Conservation (phyloP, 352 stramenopile species). For the Nothophytophthora sp. region DNA sequence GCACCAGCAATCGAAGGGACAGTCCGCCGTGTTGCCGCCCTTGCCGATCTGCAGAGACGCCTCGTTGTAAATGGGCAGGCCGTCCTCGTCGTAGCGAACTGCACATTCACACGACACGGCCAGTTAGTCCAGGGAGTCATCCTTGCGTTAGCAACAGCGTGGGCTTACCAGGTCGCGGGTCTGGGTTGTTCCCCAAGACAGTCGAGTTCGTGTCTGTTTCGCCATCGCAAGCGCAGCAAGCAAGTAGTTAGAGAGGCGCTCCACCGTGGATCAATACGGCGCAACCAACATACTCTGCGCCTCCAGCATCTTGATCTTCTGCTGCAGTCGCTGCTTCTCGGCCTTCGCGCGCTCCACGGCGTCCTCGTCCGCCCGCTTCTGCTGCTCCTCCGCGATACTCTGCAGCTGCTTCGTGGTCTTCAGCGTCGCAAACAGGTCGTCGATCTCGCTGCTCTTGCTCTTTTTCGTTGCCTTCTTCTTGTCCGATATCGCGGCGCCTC, state of each 20-base stretch:
- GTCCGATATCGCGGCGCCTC: not conserved
- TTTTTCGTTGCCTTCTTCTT: constrained; percentile 35
- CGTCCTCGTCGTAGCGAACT: constrained; percentile 88
- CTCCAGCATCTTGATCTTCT: constrained; percentile 85
- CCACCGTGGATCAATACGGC: not conserved
- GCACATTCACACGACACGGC: not conserved
- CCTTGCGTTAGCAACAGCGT: too few species aligned
- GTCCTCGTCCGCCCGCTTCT: constrained; percentile 51
- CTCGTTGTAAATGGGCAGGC: constrained; percentile 87
- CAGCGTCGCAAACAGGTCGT: constrained; percentile 76
- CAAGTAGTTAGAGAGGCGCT: not conserved
- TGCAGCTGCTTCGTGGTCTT: constrained; percentile 81
- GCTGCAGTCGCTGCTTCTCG: constrained; percentile 63
- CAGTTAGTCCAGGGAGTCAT: constrained; percentile 3
- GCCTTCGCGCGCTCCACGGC: constrained; percentile 44
- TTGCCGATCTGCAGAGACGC: constrained; percentile 81
- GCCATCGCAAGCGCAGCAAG: constrained; percentile 7
- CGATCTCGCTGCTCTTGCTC: constrained; percentile 51
- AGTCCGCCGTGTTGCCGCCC: constrained; percentile 83
- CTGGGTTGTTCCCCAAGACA: constrained; percentile 60
- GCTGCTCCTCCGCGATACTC: constrained; percentile 49
- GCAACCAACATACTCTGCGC: constrained; percentile 60
- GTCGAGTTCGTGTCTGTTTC: constrained; percentile 77
- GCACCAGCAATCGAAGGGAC: constrained; percentile 91
- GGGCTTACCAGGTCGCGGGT: constrained; percentile 66